A percentile compares a stretch with the other conserved stretches of the same genome.
These are phyloP conservation scores for Candida mesenterica DNA, from an alignment of 1,139 yeast species.

Conservation along the genomic window DNA sequence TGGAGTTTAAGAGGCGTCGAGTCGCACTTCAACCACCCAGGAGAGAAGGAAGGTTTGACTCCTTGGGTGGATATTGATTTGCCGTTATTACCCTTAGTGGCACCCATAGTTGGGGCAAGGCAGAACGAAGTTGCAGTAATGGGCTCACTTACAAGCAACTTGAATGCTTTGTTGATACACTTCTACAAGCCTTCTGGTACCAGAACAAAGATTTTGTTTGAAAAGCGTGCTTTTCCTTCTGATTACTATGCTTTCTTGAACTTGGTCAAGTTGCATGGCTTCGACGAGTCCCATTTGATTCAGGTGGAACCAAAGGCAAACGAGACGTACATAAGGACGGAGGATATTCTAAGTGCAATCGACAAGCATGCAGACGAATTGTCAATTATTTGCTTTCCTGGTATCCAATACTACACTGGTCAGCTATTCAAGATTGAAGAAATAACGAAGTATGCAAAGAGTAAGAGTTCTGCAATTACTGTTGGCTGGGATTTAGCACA, in stretches of 20 bases:
- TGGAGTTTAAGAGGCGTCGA: conserved; percentile 84
- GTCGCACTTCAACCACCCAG: conserved; percentile 75
- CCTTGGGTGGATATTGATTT: conserved; percentile 84
- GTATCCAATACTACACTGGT: conserved; percentile 91
- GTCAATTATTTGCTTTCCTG: conserved; percentile 79
- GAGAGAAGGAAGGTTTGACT: conserved; percentile 38
- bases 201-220: conserved; percentile 73
- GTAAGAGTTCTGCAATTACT: conserved; percentile 38
- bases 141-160: conserved; percentile 82
- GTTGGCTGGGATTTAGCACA: conserved; percentile 98
- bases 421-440: conserved; percentile 71
- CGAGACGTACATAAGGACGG: conserved; percentile 57
- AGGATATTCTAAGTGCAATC: conserved; percentile 58
- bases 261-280: conserved; percentile 64
- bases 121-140: conserved; percentile 77
- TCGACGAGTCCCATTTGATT: conserved; percentile 57
- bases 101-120: conserved; percentile 74
- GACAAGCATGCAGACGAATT: conserved; percentile 59
- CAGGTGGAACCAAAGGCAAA: conserved; percentile 53
- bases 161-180: conserved; percentile 69
- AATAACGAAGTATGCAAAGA: conserved; percentile 64
- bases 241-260: conserved; percentile 85
- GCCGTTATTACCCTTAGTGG: conserved; percentile 66
- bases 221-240: conserved; percentile 86
- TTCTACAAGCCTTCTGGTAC: conserved; percentile 68